phyloP scores from a whole-genome alignment of 805 yeast species.

The Kockiozyma suomiensis region DNA sequence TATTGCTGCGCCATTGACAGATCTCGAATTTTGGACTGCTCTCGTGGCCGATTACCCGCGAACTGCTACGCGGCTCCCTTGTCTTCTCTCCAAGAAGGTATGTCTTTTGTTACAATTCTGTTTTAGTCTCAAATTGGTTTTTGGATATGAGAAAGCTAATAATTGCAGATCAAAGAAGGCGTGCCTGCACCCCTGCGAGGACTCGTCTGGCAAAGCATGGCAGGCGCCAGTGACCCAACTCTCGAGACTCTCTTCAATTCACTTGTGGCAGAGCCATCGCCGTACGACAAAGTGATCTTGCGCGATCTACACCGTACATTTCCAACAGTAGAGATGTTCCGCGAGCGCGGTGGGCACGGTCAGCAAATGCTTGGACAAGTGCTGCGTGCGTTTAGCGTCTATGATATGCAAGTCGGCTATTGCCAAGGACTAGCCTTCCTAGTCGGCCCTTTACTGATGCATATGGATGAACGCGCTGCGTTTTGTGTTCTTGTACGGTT shows the following conservation, averaged over 20 bases:
- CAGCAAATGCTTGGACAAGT: constrained; percentile 54
- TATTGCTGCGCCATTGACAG: constrained; percentile 30
- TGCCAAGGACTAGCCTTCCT: constrained; percentile 69
- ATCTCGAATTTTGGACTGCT: constrained; percentile 44
- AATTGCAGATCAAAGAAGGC: constrained; percentile 36
- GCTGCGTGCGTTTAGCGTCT: constrained; percentile 63
- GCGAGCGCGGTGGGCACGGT: constrained; percentile 47
- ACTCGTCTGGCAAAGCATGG: constrained; percentile 43
- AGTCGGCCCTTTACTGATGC: constrained; percentile 59
- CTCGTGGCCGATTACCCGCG: constrained; percentile 42
- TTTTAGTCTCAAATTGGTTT: too few species aligned
- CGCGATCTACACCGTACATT: constrained; percentile 65
- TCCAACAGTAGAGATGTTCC: constrained; percentile 56
- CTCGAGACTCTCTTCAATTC: constrained; percentile 45
- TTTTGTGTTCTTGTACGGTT: constrained; percentile 56
- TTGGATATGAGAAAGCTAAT: background rate
- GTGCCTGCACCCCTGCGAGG: constrained; percentile 45
- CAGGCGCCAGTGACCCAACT: constrained; percentile 39
- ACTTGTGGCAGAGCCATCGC: constrained; percentile 48
- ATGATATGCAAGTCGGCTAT: constrained; percentile 66
- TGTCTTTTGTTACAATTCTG: constrained; percentile 1
- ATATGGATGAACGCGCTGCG: constrained; percentile 48
- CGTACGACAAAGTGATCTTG: constrained; percentile 51
- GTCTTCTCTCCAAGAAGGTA: constrained; percentile 40
- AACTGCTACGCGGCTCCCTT: constrained; percentile 40